Percentiles rank a stretch among this genome's conserved stretches.
Conservation (phyloP, 169 alveolate species). For the Eimeria praecox region DNA sequence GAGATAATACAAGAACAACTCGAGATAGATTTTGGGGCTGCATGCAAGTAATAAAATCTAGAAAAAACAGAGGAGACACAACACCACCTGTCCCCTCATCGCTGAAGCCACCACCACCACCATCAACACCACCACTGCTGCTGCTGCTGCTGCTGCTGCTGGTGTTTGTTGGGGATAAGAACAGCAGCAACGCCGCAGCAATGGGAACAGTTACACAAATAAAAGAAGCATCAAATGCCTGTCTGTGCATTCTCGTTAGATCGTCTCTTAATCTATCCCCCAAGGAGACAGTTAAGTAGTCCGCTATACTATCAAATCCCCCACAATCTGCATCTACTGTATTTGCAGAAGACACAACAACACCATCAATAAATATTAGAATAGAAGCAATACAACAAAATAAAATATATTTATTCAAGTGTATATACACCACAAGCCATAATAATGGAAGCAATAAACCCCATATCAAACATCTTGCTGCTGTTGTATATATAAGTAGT, state of each 20-base stretch:
- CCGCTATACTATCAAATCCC: constrained; percentile 85
- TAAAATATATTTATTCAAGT: background rate
- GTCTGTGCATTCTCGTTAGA: constrained; percentile 75
- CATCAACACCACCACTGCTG: background rate
- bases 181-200: background rate
- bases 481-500: constrained; percentile 47
- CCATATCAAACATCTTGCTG: constrained; percentile 56
- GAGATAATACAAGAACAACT: background rate
- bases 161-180: background rate
- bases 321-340: constrained; percentile 85
- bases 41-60: no score
- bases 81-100: no score
- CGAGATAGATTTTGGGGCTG: background rate
- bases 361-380: constrained; percentile 31
- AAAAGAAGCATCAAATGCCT: constrained; percentile 84
- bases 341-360: constrained; percentile 83
- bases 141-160: background rate
- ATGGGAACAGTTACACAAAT: constrained; percentile 77
- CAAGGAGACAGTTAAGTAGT: constrained; percentile 73
- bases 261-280: background rate
- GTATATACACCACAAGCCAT: constrained; percentile 17
- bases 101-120: background rate
- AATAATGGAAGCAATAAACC: constrained; percentile 48
- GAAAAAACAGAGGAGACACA: no score
- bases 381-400: background rate